These are phyloP conservation scores for Myxozyma sirexii DNA, from an alignment of 805 yeast genomes.

Conservation along the genomic window DNA sequence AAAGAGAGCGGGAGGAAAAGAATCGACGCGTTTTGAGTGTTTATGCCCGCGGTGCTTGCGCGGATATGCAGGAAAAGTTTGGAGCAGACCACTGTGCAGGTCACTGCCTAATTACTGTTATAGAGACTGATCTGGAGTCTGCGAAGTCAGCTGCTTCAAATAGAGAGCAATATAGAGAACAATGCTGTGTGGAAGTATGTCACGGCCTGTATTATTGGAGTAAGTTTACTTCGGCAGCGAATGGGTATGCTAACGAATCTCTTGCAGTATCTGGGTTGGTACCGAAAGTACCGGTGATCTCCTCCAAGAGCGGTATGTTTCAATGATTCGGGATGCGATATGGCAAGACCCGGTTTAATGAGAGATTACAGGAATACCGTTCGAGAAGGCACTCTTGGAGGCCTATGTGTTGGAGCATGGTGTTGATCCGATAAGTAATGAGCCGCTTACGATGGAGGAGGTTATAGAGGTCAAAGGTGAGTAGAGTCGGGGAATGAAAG, in stretches of 20 bases:
- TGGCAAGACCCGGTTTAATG: neutral
- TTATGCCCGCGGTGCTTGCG: neutral
- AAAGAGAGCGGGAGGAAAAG: conserved; percentile 5
- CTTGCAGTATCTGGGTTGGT: conserved; percentile 25
- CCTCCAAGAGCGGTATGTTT: conserved; percentile 32
- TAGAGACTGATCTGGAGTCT: neutral
- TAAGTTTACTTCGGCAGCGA: no score
- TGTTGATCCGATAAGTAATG: conserved; percentile 74
- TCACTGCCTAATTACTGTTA: neutral
- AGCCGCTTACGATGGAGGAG: conserved; percentile 60
- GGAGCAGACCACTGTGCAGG: no score
- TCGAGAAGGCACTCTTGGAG: conserved; percentile 63
- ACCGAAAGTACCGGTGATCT: conserved; percentile 26
- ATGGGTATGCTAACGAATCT: neutral
- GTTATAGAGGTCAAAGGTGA: conserved; percentile 50
- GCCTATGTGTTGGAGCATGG: conserved; percentile 66
- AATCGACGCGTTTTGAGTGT: neutral
- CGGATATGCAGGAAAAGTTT: neutral
- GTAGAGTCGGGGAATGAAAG: no score
- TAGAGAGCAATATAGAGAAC: neutral
- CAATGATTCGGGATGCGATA: neutral
- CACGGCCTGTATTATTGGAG: neutral
- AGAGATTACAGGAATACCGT: conserved; percentile 56
- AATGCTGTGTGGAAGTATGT: conserved; percentile 18
- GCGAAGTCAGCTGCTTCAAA: neutral